These are phyloP conservation scores for Phylloporus sp. DNA, from an alignment of 768 basidiomycete genomes.

Conservation along the genomic window DNA sequence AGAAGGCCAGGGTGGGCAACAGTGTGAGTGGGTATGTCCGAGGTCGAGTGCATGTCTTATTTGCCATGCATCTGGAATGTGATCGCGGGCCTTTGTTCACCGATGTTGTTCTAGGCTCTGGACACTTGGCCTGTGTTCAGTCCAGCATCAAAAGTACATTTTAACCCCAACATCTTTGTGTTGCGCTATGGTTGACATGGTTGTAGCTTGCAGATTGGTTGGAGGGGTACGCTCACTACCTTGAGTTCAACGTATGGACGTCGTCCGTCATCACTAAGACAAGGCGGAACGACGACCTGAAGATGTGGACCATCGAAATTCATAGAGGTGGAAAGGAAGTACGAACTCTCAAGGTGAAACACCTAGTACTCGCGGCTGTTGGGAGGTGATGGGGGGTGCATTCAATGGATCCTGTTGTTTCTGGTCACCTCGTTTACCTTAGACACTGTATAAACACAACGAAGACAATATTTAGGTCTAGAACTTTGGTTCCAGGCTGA, in stretches of 20 bases:
- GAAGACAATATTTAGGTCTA: too few species aligned
- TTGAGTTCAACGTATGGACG: slow-evolving; percentile 65
- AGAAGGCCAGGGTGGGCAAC: slow-evolving; percentile 49
- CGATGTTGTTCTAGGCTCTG: slow-evolving; percentile 40
- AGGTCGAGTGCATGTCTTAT: slow-evolving; percentile 23
- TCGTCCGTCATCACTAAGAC: slow-evolving; percentile 40
- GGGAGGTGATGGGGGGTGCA: too few species aligned
- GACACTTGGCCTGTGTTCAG: slow-evolving; percentile 49
- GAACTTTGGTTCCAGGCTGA: too few species aligned
- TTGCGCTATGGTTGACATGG: neutral
- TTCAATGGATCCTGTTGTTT: too few species aligned
- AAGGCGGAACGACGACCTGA: slow-evolving; percentile 34
- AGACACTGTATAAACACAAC: too few species aligned
- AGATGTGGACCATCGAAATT: slow-evolving; percentile 46
- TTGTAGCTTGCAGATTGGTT: slow-evolving; percentile 61
- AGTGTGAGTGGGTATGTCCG: slow-evolving; percentile 17
- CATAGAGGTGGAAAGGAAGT: slow-evolving; percentile 30
- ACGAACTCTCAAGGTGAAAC: slow-evolving; percentile 40
- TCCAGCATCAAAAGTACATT: slow-evolving; percentile 45
- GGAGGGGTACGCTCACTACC: slow-evolving; percentile 53
- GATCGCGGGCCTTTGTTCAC: neutral
- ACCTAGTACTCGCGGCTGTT: slow-evolving; percentile 57
- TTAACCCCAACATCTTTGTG: neutral
- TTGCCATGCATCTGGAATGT: slow-evolving; percentile 36
- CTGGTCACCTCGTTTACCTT: too few species aligned